Base-by-base conservation (phyloP, 140 eudicot species). In the Senecio squalidus region DNA sequence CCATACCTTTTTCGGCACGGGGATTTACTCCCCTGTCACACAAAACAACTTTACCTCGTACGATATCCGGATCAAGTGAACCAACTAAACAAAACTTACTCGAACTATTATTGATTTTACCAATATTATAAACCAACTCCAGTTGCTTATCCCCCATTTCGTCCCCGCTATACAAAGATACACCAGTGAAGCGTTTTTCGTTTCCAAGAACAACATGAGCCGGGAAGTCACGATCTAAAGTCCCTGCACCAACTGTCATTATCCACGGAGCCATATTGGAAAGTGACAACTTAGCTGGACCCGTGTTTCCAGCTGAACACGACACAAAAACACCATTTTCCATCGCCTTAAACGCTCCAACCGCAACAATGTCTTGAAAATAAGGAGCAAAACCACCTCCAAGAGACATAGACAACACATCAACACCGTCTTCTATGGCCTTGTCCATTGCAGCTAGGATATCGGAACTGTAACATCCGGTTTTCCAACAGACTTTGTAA, bases 241-340 rank as follows among this genome's bases (percentile, higher is more conserved):
- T 92, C 0, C 98, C 96, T 1, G 98, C 96, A 0, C 96, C 98
- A 9, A 92, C 96, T 0, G 96, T 84, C 96, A 87, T 84, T 9
- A 87, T 84, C 98, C 98, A 92, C 1, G 96, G 96, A 3, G 95
- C 96, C 14, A 77, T 80, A 60, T 87, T 86, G 1, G 96, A 84
- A 1, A 92, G 58, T 0, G 98, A 75, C 0, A 70, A 62, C 51
- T 69, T 70, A 1, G 64, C 13, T 6, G 96, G 98, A 24, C 98
- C 98, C 34, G 89, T 73, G 39, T 92, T 87, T 0, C 98, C 96
- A 0, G 95, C 98, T 0, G 98, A 92, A 18, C 95, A 84, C 0
- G 96, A 84, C 9, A 92, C 95, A 0, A 92, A 65, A 1, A 92
- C 84, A 0, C 98, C 96, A 50, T 57, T 84, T 64, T 92, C 94